These are phyloP conservation scores for Plasmodium vinckei DNA, from an alignment of 169 alveolate species.

Conservation along the genomic window DNA sequence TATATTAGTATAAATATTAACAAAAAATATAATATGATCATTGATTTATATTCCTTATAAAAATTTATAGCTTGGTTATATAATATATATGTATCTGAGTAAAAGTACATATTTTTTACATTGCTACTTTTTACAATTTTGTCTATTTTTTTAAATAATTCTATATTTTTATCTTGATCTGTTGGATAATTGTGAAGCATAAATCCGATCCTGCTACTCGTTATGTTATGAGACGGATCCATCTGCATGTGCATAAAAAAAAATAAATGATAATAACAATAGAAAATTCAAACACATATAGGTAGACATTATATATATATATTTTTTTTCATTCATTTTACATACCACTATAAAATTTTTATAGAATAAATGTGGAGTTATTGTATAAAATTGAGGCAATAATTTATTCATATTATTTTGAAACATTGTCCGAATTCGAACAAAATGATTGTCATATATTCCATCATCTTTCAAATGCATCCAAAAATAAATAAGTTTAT, in stretches of 20 bases:
- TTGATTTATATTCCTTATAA: conserved; percentile 19
- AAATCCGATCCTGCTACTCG: conserved; percentile 37
- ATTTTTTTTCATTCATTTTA: too few species aligned
- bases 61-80: conserved; percentile 46
- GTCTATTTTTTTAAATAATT: conserved; percentile 24
- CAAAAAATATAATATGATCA: conserved; percentile 16
- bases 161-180: conserved; percentile 11
- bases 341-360: conserved; percentile 26
- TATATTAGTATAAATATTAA: conserved; percentile 23
- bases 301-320: neutral
- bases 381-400: conserved; percentile 27
- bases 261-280: neutral
- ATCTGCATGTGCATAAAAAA: conserved; percentile 16
- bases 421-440: conserved; percentile 16
- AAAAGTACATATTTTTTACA: conserved; percentile 41
- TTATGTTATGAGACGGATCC: conserved; percentile 21
- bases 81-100: conserved; percentile 46
- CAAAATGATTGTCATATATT: conserved; percentile 2
- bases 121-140: conserved; percentile 36
- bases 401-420: conserved; percentile 3
- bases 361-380: conserved; percentile 46
- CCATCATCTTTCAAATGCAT: conserved; percentile 7
- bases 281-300: neutral
- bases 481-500: conserved; percentile 43
- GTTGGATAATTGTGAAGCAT: conserved; percentile 33